Conservation (phyloP, 345 rosid genomes). For the Clarkia xantiana region DNA sequence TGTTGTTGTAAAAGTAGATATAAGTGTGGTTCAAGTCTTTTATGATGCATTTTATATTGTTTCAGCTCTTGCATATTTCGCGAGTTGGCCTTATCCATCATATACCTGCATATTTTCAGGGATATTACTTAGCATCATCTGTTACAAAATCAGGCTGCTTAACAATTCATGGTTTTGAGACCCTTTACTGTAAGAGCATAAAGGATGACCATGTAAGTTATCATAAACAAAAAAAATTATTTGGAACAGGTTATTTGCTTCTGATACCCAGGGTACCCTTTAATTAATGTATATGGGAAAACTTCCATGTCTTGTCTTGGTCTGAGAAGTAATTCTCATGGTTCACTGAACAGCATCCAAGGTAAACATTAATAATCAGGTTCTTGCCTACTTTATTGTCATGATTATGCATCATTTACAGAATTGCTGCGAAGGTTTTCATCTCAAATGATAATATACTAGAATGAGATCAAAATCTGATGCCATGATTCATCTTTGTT, state of each 20-base stretch:
- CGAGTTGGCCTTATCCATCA: neutral
- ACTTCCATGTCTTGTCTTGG: conserved; percentile 60
- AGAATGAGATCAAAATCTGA: neutral
- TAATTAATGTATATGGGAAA: conserved; percentile 42
- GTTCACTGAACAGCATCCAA: conserved; percentile 48
- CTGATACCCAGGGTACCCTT: conserved; percentile 58
- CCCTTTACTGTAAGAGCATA: conserved; percentile 47
- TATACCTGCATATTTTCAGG: conserved; percentile 28
- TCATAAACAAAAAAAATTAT: neutral
- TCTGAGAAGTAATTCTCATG: conserved; percentile 31
- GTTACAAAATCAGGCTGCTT: conserved; percentile 75
- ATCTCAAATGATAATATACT: too few relatives aligned
- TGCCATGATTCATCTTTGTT: conserved; percentile 28
- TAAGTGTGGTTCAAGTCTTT: too few relatives aligned
- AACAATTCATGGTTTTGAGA: conserved; percentile 78
- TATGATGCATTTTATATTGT: too few relatives aligned
- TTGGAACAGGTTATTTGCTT: conserved; percentile 49
- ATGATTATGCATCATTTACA: neutral
- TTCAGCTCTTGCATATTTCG: too few relatives aligned
- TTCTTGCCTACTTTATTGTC: conserved; percentile 6
- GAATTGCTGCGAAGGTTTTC: too few relatives aligned
- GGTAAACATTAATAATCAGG: conserved; percentile 60
- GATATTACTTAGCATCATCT: conserved; percentile 61
- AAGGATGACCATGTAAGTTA: conserved; percentile 23
- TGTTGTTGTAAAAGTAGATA: too few relatives aligned